phyloP scores from a whole-genome alignment of 768 basidiomycete genomes.

The Cystofilobasidium bisporidii region DNA sequence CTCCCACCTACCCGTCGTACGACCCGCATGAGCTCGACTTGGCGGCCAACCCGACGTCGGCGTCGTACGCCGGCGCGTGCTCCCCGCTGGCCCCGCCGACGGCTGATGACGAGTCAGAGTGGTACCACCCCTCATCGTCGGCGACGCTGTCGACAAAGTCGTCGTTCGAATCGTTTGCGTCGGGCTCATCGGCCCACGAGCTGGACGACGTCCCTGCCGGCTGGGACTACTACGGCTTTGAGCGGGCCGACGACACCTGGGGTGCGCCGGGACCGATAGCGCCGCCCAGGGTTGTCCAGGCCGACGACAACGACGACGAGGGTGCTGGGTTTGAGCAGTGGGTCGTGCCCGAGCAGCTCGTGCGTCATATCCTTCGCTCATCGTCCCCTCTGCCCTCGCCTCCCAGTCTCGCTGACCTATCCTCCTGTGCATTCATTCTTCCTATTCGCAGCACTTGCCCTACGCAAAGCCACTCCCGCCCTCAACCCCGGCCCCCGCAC shows the following conservation, averaged over 20 bases:
- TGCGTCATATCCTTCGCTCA: not conserved
- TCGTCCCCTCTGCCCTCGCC: not conserved
- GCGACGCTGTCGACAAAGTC: conserved; percentile 7
- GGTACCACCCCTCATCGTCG: not conserved
- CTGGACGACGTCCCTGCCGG: not conserved
- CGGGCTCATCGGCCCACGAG: not conserved
- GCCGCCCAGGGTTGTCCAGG: not conserved
- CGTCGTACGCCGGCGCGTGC: not conserved
- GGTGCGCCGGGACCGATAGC: not conserved
- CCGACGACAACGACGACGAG: not conserved
- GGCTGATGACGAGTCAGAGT: not conserved
- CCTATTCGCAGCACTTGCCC: not conserved
- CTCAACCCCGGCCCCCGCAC: not conserved
- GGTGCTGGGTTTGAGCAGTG: not conserved
- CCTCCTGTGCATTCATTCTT: no score
- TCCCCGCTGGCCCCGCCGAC: not conserved
- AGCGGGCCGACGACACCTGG: not conserved
- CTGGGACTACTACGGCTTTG: conserved; percentile 9
- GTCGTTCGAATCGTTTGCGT: conserved; percentile 13
- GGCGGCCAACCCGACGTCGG: no score
- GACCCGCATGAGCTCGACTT: no score
- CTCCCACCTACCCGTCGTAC: no score
- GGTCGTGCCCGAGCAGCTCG: not conserved
- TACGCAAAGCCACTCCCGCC: not conserved
- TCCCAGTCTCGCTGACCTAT: not conserved